Percentiles rank a stretch among this genome's conserved stretches.
Evolutionary conservation across 345 rosid genomes (phyloP).

Genomic region (Pugionium cornutum): DNA sequence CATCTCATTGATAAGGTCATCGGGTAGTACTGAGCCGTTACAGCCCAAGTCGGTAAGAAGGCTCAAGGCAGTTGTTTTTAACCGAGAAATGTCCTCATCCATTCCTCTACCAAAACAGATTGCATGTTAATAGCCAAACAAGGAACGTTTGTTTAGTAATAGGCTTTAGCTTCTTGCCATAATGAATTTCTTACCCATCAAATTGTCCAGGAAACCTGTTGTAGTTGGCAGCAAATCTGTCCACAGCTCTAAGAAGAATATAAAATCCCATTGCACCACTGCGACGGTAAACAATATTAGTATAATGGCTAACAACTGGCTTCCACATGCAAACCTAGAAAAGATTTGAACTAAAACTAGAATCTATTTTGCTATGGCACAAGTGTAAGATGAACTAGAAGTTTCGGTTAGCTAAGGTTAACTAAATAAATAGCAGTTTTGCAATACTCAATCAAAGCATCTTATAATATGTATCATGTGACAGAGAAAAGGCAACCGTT

Average conservation of each 20-base stretch:
- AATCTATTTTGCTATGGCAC: constrained; percentile 11
- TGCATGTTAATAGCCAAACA: constrained; percentile 18
- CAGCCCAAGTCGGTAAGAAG: constrained; percentile 83
- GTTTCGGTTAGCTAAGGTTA: constrained; percentile 3
- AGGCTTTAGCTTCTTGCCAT: constrained; percentile 12
- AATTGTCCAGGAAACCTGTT: constrained; percentile 93
- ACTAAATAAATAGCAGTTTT: constrained; percentile 16
- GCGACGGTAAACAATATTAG: constrained; percentile 32
- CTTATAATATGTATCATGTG: neutral
- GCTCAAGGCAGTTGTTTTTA: constrained; percentile 66
- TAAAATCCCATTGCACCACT: constrained; percentile 82
- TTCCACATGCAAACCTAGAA: constrained; percentile 22
- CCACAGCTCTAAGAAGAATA: constrained; percentile 87
- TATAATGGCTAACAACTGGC: constrained; percentile 16
- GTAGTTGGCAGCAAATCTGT: constrained; percentile 80
- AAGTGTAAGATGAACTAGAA: constrained; percentile 11
- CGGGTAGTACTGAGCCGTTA: constrained; percentile 72
- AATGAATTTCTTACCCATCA: constrained; percentile 65
- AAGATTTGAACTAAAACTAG: neutral
- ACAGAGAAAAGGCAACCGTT: constrained; percentile 6
- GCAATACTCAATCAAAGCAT: constrained; percentile 4
- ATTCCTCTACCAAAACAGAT: constrained; percentile 50
- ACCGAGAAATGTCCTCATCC: constrained; percentile 88
- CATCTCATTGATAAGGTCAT: constrained; percentile 93
- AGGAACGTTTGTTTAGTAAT: neutral